Conservation (phyloP, 179 eudicot species). For the Heliamphora pulchella region DNA sequence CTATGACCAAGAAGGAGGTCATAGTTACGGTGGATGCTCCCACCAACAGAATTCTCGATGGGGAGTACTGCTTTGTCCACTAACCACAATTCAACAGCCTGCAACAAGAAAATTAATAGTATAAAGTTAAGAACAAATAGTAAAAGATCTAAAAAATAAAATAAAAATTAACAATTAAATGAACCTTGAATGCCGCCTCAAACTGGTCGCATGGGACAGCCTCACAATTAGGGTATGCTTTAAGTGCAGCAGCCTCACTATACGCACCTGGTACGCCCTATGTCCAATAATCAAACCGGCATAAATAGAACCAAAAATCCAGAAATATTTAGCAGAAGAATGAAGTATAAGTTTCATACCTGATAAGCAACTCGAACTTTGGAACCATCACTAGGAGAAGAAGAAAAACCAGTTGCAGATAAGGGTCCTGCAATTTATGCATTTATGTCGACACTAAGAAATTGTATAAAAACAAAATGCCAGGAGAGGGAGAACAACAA, state of each 20-base stretch:
- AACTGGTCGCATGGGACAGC: conserved; percentile 41
- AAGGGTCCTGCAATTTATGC: conserved; percentile 32
- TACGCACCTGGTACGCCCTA: conserved; percentile 46
- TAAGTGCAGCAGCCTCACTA: conserved; percentile 47
- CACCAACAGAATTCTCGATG: conserved; percentile 40
- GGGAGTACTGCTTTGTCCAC: conserved; percentile 46
- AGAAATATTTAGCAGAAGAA: not conserved
- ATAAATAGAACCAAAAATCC: not conserved
- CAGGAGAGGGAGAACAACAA: not conserved
- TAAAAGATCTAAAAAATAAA: not conserved
- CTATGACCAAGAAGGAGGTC: conserved; percentile 40
- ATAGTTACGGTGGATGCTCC: conserved; percentile 47
- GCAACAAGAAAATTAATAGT: not conserved
- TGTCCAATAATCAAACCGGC: not conserved
- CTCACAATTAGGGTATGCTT: conserved; percentile 38
- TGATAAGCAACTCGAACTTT: conserved; percentile 34
- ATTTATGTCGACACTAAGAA: not conserved
- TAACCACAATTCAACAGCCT: conserved; percentile 44
- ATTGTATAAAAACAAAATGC: not conserved
- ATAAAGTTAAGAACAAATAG: not conserved
- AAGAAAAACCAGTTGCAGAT: conserved; percentile 23
- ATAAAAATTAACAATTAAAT: not conserved
- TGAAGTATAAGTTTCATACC: conserved; percentile 12
- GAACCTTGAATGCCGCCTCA: conserved; percentile 44
- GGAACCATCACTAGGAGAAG: conserved; percentile 22